These are phyloP conservation scores for Drechmeria coniospora DNA, from an alignment of 2,329 filamentous ascomycete genomes.

Conservation along the genomic window DNA sequence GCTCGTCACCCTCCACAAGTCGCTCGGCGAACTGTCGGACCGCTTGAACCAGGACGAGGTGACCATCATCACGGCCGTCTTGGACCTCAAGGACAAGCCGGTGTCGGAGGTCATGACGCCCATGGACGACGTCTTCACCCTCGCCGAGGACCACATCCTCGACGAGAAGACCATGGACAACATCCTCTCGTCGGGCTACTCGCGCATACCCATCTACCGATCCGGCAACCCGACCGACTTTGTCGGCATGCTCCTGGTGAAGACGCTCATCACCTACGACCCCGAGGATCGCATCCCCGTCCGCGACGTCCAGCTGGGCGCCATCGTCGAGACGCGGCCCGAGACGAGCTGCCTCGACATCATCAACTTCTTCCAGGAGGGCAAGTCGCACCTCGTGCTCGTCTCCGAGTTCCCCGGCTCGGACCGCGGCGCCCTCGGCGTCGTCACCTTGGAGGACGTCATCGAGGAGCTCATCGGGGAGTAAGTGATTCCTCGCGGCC, in stretches of 20 bases:
- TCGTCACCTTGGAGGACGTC: conserved; percentile 92
- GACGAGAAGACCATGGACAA: conserved; percentile 90
- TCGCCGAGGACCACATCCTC: conserved; percentile 86
- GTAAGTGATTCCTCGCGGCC: conserved; percentile 34
- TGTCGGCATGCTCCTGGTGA: conserved; percentile 93
- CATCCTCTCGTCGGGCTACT: conserved; percentile 88
- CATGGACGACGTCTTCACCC: conserved; percentile 91
- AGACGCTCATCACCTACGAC: conserved; percentile 97
- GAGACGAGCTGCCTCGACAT: conserved; percentile 97
- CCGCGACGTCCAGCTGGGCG: conserved; percentile 80
- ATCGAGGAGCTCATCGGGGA: conserved; percentile 98
- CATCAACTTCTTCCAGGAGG: conserved; percentile 99
- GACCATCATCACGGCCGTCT: conserved; percentile 91
- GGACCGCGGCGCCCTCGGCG: conserved; percentile 75
- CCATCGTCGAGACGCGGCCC: conserved; percentile 83
- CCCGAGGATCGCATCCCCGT: conserved; percentile 83
- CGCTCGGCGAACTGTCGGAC: conserved; percentile 71
- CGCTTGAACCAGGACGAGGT: conserved; percentile 94
- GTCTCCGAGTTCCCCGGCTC: conserved; percentile 86
- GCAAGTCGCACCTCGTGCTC: conserved; percentile 96
- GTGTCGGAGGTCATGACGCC: conserved; percentile 97
- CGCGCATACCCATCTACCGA: conserved; percentile 84
- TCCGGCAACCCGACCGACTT: conserved; percentile 76
- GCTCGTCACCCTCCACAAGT: conserved; percentile 86
- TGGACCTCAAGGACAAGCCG: conserved; percentile 91